Evolutionary conservation across 345 rosid genomes (phyloP).

Genomic region (Pugionium cornutum): DNA sequence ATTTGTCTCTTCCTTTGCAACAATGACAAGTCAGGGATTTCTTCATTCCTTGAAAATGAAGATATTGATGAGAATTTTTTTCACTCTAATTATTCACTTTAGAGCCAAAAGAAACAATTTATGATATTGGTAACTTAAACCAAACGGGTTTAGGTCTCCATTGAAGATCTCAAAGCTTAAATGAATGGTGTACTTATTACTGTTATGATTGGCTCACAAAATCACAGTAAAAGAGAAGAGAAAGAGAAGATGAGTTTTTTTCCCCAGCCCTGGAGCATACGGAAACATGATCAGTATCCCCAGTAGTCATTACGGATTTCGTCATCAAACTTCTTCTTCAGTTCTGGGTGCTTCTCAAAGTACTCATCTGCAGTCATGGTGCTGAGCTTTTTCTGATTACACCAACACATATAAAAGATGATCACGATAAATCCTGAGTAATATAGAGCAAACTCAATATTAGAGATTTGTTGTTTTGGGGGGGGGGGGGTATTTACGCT

Average conservation of each 20-base stretch:
- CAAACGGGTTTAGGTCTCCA: constrained; percentile 36
- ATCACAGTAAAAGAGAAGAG: constrained; percentile 33
- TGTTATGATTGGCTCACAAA: constrained; percentile 36
- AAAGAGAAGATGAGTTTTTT: constrained; percentile 2
- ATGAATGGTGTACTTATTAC: constrained; percentile 36
- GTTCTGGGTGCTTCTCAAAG: constrained; percentile 93
- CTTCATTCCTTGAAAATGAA: no score
- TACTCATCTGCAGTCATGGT: constrained; percentile 99
- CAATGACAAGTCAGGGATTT: no score
- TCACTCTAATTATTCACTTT: constrained; percentile 22
- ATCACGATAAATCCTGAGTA: no score
- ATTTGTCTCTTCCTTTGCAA: no score
- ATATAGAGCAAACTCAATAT: no score
- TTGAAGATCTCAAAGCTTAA: constrained; percentile 30
- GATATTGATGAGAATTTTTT: neutral
- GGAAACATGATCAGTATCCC: constrained; percentile 62
- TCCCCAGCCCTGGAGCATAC: neutral
- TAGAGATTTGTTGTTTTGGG: neutral
- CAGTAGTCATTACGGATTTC: constrained; percentile 94
- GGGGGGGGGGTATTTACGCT: constrained; percentile 50
- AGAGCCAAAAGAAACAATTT: constrained; percentile 21
- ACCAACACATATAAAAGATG: neutral
- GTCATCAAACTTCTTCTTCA: constrained; percentile 92
- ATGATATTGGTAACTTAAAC: constrained; percentile 18
- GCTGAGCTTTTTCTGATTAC: constrained; percentile 79